Base-by-base conservation (phyloP, 331 rosid species). In the Quercus tomentella region DNA sequence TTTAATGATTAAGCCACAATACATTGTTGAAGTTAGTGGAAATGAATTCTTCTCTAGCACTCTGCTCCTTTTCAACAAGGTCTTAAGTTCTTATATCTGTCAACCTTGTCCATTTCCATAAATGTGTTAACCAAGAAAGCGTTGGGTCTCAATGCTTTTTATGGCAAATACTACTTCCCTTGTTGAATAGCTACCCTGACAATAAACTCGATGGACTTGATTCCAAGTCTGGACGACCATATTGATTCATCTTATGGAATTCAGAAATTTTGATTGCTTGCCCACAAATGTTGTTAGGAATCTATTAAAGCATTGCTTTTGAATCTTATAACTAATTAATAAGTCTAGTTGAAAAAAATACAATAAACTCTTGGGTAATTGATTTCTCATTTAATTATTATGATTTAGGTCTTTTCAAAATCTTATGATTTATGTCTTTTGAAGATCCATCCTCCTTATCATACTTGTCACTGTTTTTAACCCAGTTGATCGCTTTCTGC, bases 401-500 rank as follows among this genome's bases (percentile, higher is more conserved):
- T 65, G 43, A 30, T 30, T 30, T 65, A 4, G 37, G 12, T 33
- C n/a, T 67, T 18, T 65, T 65, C 68, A 9, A 65, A 65, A 65
- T 30, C n/a, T 30, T 28, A 65, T 30, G 22, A 28, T 30, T 65
- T 30, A 4, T 35, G 11, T 33, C n/a, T 67, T 66, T 67, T 33
- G 11, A 35, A n/a, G 52, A n/a, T 20, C 55, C 37, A 60, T 74
- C 25, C 17, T 65, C 52, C 30, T 61, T 70, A 61, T 7, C 62
- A 67, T 83, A 63, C 76, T 31, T 7, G 18, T 78, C 75, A 60
- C 54, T 63, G 70, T 84, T 79, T 79, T 37, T 89, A 67, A 86
- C 77, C 35, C 78, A 73, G 41, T 74, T 71, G 62, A 15, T 83
- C 37, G 79, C 84, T 75, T 82, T 82, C 65, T 85, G 85, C 80